Evolutionary conservation across 2,329 filamentous ascomycete genomes (phyloP).

Genomic region (Torrubiella hemipterigena): DNA sequence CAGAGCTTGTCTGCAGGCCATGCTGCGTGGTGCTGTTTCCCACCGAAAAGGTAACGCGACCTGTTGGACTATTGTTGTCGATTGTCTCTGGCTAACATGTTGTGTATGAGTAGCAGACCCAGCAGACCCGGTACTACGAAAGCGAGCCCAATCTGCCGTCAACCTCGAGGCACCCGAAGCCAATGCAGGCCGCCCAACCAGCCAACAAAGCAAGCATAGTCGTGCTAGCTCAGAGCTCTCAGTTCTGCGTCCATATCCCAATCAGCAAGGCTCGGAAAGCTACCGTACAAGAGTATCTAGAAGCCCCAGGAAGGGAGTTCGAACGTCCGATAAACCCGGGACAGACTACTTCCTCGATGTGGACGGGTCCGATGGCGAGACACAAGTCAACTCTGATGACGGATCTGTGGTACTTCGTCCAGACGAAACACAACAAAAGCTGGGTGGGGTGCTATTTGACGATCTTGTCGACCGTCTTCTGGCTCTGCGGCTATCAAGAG

Average conservation of each 20-base stretch:
- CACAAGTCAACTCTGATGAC: conserved; percentile 53
- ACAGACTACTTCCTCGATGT: conserved; percentile 51
- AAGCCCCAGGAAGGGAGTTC: conserved; percentile 30
- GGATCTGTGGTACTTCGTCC: conserved; percentile 54
- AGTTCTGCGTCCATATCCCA: conserved; percentile 39
- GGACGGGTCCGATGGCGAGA: conserved; percentile 59
- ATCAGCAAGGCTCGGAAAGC: conserved; percentile 29
- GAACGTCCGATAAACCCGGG: conserved; percentile 33
- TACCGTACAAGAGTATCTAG: conserved; percentile 18
- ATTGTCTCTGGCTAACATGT: background rate
- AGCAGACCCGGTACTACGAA: conserved; percentile 32
- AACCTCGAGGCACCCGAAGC: conserved; percentile 46
- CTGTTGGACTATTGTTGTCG: conserved; percentile 4
- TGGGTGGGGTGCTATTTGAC: conserved; percentile 45
- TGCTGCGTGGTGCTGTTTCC: conserved; percentile 60
- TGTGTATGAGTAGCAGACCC: conserved; percentile 21
- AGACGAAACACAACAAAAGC: conserved; percentile 47
- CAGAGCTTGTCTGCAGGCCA: conserved; percentile 62
- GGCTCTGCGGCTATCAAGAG: conserved; percentile 66
- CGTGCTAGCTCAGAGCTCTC: conserved; percentile 62
- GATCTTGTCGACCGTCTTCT: conserved; percentile 82
- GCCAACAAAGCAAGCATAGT: conserved; percentile 53
- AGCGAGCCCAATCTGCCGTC: conserved; percentile 48
- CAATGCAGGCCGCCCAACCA: conserved; percentile 38
- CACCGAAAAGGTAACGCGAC: conserved; percentile 51